Evolutionary conservation across 345 rosid genomes (phyloP).

Genomic region (Ricinus communis): DNA sequence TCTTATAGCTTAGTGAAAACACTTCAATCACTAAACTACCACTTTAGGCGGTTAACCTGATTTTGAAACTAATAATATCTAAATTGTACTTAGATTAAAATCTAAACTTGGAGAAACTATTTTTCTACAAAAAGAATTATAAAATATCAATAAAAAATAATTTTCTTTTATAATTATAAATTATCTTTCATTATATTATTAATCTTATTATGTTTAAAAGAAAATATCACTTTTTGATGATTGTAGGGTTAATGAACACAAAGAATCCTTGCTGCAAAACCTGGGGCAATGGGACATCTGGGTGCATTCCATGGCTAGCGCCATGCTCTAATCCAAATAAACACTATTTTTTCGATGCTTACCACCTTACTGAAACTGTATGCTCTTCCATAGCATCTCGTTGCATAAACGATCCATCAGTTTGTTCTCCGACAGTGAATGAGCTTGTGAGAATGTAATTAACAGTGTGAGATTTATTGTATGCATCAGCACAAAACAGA

Average conservation of each 20-base stretch:
- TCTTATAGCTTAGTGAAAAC: no score
- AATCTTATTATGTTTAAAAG: no score
- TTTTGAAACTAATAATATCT: no score
- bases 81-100: no score
- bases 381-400: slow-evolving; percentile 31
- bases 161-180: no score
- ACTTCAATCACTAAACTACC: no score
- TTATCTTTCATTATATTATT: no score
- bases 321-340: slow-evolving; percentile 33
- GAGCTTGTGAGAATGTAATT: slow-evolving; percentile 30
- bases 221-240: no score
- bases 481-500: not conserved
- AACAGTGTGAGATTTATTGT: not conserved
- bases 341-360: slow-evolving; percentile 51
- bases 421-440: slow-evolving; percentile 39
- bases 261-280: slow-evolving; percentile 46
- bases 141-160: no score
- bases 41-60: no score
- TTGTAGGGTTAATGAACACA: slow-evolving; percentile 34
- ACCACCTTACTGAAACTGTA: slow-evolving; percentile 35
- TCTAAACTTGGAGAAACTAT: no score
- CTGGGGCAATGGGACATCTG: slow-evolving; percentile 43
- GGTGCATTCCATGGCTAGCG: slow-evolving; percentile 36
- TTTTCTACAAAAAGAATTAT: no score
- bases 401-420: slow-evolving; percentile 29